Evolutionary conservation across 2,329 filamentous ascomycete genomes (phyloP), one percentile per base, ranked within the genome.

Genomic region (Calonectria crousiana): DNA sequence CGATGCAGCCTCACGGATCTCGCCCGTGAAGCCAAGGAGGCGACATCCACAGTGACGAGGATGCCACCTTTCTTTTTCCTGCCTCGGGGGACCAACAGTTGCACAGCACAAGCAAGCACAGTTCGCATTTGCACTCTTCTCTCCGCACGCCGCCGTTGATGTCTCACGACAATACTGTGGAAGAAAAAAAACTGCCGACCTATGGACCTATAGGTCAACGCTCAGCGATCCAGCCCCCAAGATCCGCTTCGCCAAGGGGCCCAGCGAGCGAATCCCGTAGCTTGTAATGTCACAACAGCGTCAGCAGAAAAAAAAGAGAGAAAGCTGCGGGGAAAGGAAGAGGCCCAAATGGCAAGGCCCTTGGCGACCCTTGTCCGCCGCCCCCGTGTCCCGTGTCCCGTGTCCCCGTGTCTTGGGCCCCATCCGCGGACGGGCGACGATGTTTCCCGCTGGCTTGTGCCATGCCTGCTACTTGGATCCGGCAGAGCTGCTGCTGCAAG

Each of bases 371-470:
- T 41, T 62, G 34, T 41, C 44, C 18, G 44, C 41, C 41, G 41
- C 18, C 38, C 38, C 38, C 60, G 41, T 65, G 60, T 49, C 38
- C 36, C 34, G 53, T 65, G 60, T 47, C 38, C 36, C 34, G 56
- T 60, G 32, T 60, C 56, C 60, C 60, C 60, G 49, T 65, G 41
- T 65, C 60, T 65, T 65, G 41, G 60, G 13, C 56, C 56, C 56
- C 34, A 28, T 41, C 56, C 56, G 56, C 56, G 56, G 34, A 28
- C n/a, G 20, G 56, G 36, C 36, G 44, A 34, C 47, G 65, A 56
- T 53, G 49, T 41, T 67, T 67, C 36, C 65, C 65, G 60, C 38
- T 65, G 60, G 60, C 60, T 47, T 65, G 60, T 65, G 60, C 60
- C 60, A 65, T 65, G 60, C 60, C 41, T 65, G 60, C 28, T 16